A percentile compares a stretch with the other conserved stretches of the same genome.
phyloP scores from a whole-genome alignment of 352 stramenopile genomes.

The Globisporangium nagaii region DNA sequence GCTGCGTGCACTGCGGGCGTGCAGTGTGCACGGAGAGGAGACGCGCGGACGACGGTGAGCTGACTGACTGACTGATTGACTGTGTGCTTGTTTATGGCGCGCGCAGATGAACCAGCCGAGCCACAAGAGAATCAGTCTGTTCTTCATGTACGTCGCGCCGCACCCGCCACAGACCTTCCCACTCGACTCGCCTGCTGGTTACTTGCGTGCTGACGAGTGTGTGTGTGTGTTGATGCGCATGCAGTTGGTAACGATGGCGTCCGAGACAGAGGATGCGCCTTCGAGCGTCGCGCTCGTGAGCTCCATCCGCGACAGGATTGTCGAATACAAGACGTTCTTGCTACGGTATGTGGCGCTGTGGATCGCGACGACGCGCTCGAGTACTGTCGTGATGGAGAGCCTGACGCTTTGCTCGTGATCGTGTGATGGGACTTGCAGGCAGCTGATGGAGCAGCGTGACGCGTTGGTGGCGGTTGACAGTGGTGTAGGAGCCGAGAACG shows the following conservation, averaged over 20 bases:
- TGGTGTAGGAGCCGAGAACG: slow-evolving; percentile 17
- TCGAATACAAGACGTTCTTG: slow-evolving; percentile 67
- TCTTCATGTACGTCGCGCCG: slow-evolving; percentile 17
- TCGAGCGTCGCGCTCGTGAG: slow-evolving; percentile 35
- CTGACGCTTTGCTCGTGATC: neutral
- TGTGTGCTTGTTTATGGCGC: neutral
- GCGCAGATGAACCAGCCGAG: slow-evolving; percentile 20
- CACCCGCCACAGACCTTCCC: no score
- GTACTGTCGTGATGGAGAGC: neutral
- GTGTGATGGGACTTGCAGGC: slow-evolving; percentile 19
- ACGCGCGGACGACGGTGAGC: neutral
- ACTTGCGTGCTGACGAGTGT: slow-evolving; percentile 2
- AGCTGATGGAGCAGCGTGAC: slow-evolving; percentile 56
- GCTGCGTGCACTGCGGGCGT: neutral
- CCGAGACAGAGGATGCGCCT: slow-evolving; percentile 27
- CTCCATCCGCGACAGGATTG: slow-evolving; percentile 55
- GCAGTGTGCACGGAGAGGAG: slow-evolving; percentile 1
- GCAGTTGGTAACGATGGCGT: slow-evolving; percentile 56
- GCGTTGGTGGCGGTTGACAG: slow-evolving; percentile 22
- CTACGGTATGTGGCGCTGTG: slow-evolving; percentile 41
- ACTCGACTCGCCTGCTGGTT: neutral
- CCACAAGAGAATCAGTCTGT: slow-evolving; percentile 10
- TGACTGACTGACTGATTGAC: slow-evolving; percentile 3
- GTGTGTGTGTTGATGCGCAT: slow-evolving; percentile 12
- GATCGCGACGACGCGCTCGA: neutral